These are phyloP conservation scores for Ilex asprella DNA, from an alignment of 257 asterid species.

Conservation along the genomic window DNA sequence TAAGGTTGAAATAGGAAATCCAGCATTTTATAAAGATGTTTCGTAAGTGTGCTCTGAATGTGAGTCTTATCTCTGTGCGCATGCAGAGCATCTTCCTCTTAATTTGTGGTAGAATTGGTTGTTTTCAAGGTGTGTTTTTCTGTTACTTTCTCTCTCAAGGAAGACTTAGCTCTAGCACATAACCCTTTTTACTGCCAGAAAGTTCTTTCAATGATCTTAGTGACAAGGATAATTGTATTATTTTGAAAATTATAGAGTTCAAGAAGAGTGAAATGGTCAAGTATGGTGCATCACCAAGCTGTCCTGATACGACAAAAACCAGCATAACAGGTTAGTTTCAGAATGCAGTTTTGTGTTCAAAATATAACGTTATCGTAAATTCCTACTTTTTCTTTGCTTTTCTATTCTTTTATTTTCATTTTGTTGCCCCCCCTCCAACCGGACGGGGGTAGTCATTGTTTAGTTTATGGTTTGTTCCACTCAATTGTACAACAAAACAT, in stretches of 20 bases:
- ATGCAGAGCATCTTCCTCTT: too few relatives aligned
- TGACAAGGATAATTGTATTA: slow-evolving; percentile 9
- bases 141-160: neutral
- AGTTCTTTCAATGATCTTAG: slow-evolving; percentile 7
- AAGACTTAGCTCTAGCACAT: neutral
- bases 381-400: neutral
- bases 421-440: neutral
- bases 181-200: neutral
- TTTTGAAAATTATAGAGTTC: slow-evolving; percentile 52
- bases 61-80: too few relatives aligned
- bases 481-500: too few relatives aligned
- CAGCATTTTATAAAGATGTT: too few relatives aligned
- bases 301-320: slow-evolving; percentile 33
- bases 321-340: slow-evolving; percentile 41
- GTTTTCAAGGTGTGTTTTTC: neutral
- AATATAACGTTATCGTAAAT: neutral
- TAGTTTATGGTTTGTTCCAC: neutral
- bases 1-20: too few relatives aligned
- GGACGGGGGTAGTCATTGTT: neutral
- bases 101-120: neutral
- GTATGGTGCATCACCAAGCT: slow-evolving; percentile 48
- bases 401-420: neutral
- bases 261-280: slow-evolving; percentile 54
- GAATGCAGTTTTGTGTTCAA: slow-evolving; percentile 7
- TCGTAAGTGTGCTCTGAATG: too few relatives aligned